Evolutionary conservation across 2,329 filamentous ascomycete species (phyloP).

Genomic region (Colletotrichum tropicale): DNA sequence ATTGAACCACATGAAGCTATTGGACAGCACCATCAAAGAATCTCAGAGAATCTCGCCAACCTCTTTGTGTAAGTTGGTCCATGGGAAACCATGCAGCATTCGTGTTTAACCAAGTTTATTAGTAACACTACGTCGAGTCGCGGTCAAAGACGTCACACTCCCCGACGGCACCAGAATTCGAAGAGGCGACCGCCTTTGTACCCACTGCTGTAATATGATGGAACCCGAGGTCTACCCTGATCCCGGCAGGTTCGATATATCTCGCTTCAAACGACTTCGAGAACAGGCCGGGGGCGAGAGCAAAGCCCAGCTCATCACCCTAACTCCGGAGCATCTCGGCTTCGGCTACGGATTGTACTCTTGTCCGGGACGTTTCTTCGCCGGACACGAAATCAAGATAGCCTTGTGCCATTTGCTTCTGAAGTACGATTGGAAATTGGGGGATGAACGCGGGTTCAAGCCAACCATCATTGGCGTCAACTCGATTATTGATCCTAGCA

Average conservation of each 20-base stretch:
- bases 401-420: background rate
- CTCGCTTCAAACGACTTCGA: background rate
- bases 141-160: background rate
- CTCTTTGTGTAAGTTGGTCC: background rate
- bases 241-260: background rate
- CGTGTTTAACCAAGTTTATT: background rate
- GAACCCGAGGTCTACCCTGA: background rate
- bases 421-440: background rate
- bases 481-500: background rate
- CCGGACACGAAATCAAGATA: background rate
- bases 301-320: background rate
- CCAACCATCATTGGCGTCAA: background rate
- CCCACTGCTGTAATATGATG: background rate
- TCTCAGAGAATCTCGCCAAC: slow-evolving; percentile 26
- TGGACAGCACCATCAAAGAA: slow-evolving; percentile 48
- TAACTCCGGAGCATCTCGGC: slow-evolving; percentile 31
- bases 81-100: fast-evolving
- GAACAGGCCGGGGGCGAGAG: background rate
- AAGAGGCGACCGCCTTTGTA: background rate
- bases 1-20: slow-evolving; percentile 39
- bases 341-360: slow-evolving; percentile 29
- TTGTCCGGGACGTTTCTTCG: background rate
- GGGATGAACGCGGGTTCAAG: background rate
- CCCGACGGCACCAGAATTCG: background rate
- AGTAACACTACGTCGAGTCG: background rate